Evolutionary conservation across 2,329 filamentous ascomycete species (phyloP).

Genomic region (Pseudocercospora macadamiae): DNA sequence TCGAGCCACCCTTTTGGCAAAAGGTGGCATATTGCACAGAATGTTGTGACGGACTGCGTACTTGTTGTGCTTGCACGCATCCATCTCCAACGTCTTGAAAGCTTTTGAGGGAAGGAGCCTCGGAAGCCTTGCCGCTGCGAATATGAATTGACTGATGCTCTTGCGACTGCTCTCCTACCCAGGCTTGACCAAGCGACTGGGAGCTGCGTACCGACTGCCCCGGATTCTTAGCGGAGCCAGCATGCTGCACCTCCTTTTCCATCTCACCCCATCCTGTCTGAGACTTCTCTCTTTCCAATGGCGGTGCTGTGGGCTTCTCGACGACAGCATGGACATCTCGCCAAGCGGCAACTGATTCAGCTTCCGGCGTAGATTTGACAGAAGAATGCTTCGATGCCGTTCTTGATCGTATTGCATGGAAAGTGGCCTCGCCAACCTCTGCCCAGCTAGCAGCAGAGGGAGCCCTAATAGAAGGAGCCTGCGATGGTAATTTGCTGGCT

Average conservation of each 20-base stretch:
- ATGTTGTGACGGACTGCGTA: too few species aligned
- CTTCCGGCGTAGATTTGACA: neutral
- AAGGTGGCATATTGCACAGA: too few species aligned
- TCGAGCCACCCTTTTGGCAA: too few species aligned
- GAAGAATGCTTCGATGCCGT: too few species aligned
- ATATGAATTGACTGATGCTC: neutral
- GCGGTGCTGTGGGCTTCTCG: too few species aligned
- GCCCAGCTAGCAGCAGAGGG: neutral
- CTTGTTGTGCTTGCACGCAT: neutral
- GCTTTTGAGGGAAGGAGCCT: neutral
- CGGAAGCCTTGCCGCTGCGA: neutral
- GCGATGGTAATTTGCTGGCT: neutral
- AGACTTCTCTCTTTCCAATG: neutral
- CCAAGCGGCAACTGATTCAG: neutral
- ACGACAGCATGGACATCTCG: neutral
- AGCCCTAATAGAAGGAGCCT: neutral
- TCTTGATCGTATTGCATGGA: too few species aligned
- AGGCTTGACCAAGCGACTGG: neutral
- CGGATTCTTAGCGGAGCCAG: neutral
- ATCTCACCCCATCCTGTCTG: neutral
- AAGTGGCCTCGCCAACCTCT: neutral
- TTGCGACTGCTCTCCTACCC: neutral
- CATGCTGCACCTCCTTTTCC: neutral
- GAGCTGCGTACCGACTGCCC: neutral
- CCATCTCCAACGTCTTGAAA: neutral